Evolutionary conservation across 2,329 filamentous ascomycete genomes (phyloP).

Genomic region (Berkeleyomyces basicola): DNA sequence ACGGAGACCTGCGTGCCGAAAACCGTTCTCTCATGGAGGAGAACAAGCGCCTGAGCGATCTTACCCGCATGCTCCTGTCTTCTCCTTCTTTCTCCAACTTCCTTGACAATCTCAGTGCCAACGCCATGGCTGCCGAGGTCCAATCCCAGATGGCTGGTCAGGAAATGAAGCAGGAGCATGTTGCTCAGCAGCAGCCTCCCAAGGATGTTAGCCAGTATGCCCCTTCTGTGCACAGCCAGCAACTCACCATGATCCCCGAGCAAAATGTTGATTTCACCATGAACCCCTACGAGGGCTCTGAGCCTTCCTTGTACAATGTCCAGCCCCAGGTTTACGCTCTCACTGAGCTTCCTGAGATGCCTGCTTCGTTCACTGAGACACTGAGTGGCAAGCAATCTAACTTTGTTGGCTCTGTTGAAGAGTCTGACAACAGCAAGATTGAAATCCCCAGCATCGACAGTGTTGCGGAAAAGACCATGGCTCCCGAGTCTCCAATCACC

Average conservation of each 20-base stretch:
- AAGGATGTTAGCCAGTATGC: slow-evolving; percentile 52
- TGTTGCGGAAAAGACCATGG: slow-evolving; percentile 24
- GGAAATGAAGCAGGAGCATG: slow-evolving; percentile 17
- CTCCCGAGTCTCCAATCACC: slow-evolving; percentile 19
- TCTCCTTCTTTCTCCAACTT: slow-evolving; percentile 73
- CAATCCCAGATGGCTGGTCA: slow-evolving; percentile 20
- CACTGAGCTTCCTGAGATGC: slow-evolving; percentile 50
- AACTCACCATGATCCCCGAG: slow-evolving; percentile 71
- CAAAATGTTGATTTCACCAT: slow-evolving; percentile 58
- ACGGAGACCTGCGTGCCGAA: slow-evolving; percentile 60
- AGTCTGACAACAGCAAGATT: slow-evolving; percentile 36
- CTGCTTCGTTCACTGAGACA: slow-evolving; percentile 40
- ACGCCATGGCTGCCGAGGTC: slow-evolving; percentile 24
- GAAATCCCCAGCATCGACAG: slow-evolving; percentile 37
- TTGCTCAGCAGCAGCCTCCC: slow-evolving; percentile 32
- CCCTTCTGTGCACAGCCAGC: slow-evolving; percentile 36
- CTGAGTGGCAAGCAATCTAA: slow-evolving; percentile 57
- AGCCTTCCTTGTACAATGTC: slow-evolving; percentile 35
- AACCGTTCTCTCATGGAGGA: slow-evolving; percentile 73
- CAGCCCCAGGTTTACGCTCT: slow-evolving; percentile 61
- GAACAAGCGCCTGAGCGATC: slow-evolving; percentile 62
- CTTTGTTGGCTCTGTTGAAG: slow-evolving; percentile 28
- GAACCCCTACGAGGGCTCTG: slow-evolving; percentile 38
- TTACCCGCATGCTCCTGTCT: slow-evolving; percentile 66
- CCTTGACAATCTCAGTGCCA: slow-evolving; percentile 47